A percentile compares a stretch with the other conserved stretches of the same genome.
Conservation (phyloP, 106 monocot species). For the Platanthera zijinensis region DNA sequence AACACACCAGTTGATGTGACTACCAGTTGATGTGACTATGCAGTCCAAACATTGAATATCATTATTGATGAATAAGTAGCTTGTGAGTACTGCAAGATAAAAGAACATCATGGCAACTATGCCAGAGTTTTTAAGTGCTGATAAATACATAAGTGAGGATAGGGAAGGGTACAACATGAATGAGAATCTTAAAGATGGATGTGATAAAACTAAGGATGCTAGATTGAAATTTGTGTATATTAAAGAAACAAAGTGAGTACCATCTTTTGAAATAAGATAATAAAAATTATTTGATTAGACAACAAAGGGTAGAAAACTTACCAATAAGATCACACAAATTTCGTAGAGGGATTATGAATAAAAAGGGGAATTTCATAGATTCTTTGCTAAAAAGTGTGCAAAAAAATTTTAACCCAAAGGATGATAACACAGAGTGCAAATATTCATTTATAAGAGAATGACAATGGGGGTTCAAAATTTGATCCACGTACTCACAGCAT, state of each 20-base stretch:
- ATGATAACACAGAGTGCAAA: too few relatives aligned
- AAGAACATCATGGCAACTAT: neutral
- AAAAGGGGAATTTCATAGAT: neutral
- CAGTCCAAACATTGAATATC: neutral
- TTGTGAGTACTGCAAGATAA: neutral
- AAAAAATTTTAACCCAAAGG: neutral
- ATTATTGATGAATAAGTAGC: neutral
- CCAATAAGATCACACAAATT: neutral
- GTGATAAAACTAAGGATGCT: neutral
- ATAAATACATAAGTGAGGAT: neutral
- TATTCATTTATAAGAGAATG: too few relatives aligned
- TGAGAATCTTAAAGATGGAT: neutral
- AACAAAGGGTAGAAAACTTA: neutral
- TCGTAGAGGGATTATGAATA: neutral
- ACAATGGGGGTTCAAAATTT: too few relatives aligned
- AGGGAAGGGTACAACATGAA: neutral
- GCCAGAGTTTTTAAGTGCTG: neutral
- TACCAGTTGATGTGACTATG: neutral
- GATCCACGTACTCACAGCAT: too few relatives aligned
- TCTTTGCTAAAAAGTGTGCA: neutral
- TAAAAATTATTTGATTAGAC: neutral
- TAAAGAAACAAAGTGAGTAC: neutral
- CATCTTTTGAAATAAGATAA: neutral
- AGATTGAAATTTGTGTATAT: neutral
- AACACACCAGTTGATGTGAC: neutral